These are phyloP conservation scores for Plasmopara halstedii DNA, from an alignment of 352 stramenopile species.

Conservation along the genomic window DNA sequence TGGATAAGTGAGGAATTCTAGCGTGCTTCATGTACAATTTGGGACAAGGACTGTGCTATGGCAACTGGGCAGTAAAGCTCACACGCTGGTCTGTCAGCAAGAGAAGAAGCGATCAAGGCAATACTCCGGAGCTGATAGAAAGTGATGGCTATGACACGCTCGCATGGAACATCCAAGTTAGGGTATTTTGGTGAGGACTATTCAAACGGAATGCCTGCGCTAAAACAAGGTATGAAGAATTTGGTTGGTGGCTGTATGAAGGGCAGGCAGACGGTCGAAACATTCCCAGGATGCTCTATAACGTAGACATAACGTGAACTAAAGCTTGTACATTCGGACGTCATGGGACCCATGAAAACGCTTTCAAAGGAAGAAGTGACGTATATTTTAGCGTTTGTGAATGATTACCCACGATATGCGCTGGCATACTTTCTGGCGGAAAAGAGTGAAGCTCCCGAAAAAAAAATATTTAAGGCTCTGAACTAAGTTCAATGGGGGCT, in stretches of 20 bases:
- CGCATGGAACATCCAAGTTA: not conserved
- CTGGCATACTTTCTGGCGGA: too few relatives aligned
- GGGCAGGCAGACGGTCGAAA: not conserved
- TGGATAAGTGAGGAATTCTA: not conserved
- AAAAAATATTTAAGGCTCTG: too few relatives aligned
- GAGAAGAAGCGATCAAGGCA: not conserved
- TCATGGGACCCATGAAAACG: not conserved
- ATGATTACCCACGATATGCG: too few relatives aligned
- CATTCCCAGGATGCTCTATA: not conserved
- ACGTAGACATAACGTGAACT: not conserved
- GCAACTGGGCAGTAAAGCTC: not conserved
- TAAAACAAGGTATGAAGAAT: not conserved
- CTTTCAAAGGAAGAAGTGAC: too few relatives aligned
- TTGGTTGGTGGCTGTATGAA: not conserved
- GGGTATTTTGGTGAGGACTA: not conserved
- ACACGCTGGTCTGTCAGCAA: not conserved
- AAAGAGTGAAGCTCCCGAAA: too few relatives aligned
- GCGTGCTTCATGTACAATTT: not conserved
- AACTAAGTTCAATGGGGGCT: too few relatives aligned
- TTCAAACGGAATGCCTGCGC: not conserved
- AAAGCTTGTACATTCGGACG: not conserved
- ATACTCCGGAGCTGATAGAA: not conserved
- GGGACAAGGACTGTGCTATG: not conserved
- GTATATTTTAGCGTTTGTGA: too few relatives aligned
- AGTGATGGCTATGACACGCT: not conserved